Percentiles rank a stretch among this genome's conserved stretches.
phyloP scores from a whole-genome alignment of 306 rosid species.

The Prunus davidiana region DNA sequence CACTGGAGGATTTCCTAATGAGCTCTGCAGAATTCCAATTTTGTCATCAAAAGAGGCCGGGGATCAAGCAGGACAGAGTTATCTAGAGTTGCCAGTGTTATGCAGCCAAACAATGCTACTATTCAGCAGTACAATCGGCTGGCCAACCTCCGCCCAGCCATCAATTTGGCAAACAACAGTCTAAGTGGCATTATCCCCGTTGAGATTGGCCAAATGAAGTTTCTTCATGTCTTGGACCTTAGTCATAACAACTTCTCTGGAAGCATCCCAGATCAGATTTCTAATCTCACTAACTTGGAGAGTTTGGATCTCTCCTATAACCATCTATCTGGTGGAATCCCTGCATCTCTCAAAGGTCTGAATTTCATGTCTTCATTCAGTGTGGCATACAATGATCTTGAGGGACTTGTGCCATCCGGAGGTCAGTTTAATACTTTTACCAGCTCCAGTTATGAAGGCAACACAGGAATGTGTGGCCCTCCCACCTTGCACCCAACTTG shows the following conservation, averaged over 20 bases:
- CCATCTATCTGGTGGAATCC: not conserved
- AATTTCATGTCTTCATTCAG: not conserved
- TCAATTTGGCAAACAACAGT: not conserved
- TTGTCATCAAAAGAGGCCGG: not conserved
- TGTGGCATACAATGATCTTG: slow-evolving; percentile 2
- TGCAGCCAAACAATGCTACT: not conserved
- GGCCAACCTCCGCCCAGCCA: not conserved
- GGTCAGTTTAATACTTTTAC: not conserved
- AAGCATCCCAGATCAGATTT: not conserved
- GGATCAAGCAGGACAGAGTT: not conserved
- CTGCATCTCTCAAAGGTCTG: not conserved
- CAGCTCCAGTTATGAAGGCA: not conserved
- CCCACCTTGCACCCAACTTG: not conserved
- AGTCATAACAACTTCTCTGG: not conserved
- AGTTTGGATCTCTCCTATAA: not conserved
- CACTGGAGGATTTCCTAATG: not conserved
- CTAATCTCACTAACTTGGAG: not conserved
- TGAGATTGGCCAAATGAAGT: not conserved
- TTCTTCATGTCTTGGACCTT: not conserved
- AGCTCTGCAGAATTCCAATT: not conserved
- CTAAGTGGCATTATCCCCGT: not conserved
- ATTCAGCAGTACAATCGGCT: not conserved
- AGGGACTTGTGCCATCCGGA: not conserved
- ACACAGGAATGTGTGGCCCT: not conserved
- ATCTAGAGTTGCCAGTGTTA: not conserved